Conservation (phyloP, 306 rosid species). For the Lablab purpureus region DNA sequence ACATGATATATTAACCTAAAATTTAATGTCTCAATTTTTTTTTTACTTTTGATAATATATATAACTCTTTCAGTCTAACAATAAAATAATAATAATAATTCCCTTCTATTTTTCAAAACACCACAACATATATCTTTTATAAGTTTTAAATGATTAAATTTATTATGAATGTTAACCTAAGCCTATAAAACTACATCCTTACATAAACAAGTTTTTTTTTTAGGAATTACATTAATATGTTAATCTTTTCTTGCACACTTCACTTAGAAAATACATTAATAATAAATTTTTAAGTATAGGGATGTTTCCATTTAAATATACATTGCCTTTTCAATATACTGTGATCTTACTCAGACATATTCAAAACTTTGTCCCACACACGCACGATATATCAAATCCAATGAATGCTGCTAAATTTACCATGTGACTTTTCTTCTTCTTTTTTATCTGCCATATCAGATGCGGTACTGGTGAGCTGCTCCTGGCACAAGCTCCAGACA, state of each 20-base stretch:
- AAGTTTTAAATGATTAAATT: neutral
- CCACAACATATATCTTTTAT: neutral
- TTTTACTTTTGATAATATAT: neutral
- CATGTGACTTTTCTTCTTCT: neutral
- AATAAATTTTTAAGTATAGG: neutral
- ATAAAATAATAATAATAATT: neutral
- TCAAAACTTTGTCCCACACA: neutral
- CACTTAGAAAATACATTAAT: neutral
- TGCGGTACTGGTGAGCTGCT: neutral
- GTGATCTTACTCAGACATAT: neutral
- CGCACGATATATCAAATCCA: neutral
- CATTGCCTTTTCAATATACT: neutral
- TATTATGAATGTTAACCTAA: neutral
- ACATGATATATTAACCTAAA: neutral
- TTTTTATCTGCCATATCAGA: neutral
- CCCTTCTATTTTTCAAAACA: neutral
- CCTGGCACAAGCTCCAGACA: neutral
- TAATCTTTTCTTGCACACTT: neutral
- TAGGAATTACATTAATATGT: neutral
- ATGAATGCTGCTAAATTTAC: neutral
- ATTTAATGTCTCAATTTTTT: neutral
- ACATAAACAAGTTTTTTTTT: neutral
- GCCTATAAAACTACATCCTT: neutral
- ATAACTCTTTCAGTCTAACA: neutral
- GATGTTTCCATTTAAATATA: neutral